Percentiles rank a stretch among this genome's conserved stretches.
Evolutionary conservation across 805 yeast species (phyloP).

Genomic region (Candida vartiovaarae): DNA sequence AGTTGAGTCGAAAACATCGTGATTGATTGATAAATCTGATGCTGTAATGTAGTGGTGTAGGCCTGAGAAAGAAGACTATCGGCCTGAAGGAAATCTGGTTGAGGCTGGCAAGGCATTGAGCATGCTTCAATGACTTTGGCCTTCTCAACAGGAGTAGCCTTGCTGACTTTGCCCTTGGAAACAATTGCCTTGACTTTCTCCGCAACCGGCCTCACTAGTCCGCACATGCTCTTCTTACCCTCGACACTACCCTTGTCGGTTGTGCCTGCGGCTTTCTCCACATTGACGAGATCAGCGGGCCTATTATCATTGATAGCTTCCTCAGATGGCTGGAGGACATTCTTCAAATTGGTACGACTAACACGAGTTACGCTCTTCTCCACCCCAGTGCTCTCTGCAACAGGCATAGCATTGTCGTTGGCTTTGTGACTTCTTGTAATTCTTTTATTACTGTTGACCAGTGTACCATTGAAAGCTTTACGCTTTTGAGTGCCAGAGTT

Average conservation of each 20-base stretch:
- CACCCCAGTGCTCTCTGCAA: constrained; percentile 2
- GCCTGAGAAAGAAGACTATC: constrained; percentile 18
- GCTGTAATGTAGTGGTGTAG: constrained; percentile 30
- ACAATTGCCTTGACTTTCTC: too few species aligned
- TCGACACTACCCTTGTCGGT: too few species aligned
- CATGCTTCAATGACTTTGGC: too few species aligned
- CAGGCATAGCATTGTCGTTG: not conserved
- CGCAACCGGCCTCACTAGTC: too few species aligned
- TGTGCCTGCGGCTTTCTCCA: not conserved
- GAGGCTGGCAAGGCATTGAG: too few species aligned
- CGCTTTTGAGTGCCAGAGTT: not conserved
- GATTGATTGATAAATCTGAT: constrained; percentile 30
- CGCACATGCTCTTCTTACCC: too few species aligned
- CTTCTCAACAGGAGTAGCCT: too few species aligned
- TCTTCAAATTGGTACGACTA: not conserved
- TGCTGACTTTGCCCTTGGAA: too few species aligned
- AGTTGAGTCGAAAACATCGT: constrained; percentile 28
- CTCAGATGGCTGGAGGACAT: not conserved
- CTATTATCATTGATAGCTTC: too few species aligned
- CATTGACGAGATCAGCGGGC: not conserved
- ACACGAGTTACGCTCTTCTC: not conserved
- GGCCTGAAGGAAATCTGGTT: constrained; percentile 2
- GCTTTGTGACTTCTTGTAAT: not conserved
- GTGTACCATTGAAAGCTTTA: too few species aligned
- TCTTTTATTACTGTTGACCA: too few species aligned